Percentiles rank a stretch among this genome's conserved stretches.
Evolutionary conservation across 1,284 basidiomycete genomes (phyloP).

Genomic region (Exobasidium cylindrosporum): DNA sequence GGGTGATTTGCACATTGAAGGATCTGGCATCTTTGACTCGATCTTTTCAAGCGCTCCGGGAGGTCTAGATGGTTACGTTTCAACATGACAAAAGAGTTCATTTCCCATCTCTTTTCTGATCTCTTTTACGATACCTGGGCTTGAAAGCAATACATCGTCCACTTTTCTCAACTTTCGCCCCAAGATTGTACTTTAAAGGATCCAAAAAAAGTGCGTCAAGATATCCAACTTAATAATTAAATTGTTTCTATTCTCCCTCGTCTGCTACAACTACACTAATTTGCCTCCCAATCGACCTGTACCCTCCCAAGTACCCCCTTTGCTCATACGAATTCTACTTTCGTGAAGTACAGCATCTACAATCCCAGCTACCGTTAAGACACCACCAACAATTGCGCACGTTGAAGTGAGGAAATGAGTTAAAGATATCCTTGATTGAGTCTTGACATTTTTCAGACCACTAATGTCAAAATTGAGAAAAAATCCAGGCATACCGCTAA

Average conservation of each 20-base stretch:
- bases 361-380: conserved; percentile 89
- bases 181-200: no score
- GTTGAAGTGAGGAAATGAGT: conserved; percentile 82
- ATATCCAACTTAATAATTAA: no score
- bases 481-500: conserved; percentile 62
- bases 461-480: conserved; percentile 73
- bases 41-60: conserved; percentile 46
- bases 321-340: conserved; percentile 33
- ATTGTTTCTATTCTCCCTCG: no score
- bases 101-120: no score
- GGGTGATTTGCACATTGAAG: conserved; percentile 41
- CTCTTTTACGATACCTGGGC: no score
- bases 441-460: conserved; percentile 46
- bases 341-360: conserved; percentile 80
- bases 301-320: conserved; percentile 7
- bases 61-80: conserved; percentile 33
- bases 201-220: no score
- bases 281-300: conserved; percentile 7
- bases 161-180: no score
- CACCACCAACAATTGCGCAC: conserved; percentile 95
- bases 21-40: conserved; percentile 49
- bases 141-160: no score
- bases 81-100: no score
- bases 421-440: conserved; percentile 75
- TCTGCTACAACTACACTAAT: conserved; percentile 1